A percentile compares a stretch with the other conserved stretches of the same genome.
phyloP scores from a whole-genome alignment of 2,329 filamentous ascomycete species.

The Pyrenochaeta sp. region DNA sequence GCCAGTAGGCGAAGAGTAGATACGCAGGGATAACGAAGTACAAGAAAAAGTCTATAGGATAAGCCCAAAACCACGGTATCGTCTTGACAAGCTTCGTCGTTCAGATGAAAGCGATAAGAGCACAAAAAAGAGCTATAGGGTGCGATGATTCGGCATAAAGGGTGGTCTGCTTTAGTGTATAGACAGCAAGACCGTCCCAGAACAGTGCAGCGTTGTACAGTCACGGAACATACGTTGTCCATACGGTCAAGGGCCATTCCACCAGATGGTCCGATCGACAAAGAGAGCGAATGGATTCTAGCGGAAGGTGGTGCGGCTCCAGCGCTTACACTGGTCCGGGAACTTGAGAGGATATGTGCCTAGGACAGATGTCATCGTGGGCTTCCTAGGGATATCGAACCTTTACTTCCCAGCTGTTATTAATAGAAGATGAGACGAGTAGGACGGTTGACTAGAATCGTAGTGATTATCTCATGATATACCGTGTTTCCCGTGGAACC shows the following conservation, averaged over 20 bases:
- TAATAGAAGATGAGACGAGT: slow-evolving; percentile 43
- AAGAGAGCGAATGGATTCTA: slow-evolving; percentile 34
- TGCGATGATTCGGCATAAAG: slow-evolving; percentile 13
- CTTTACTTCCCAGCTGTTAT: slow-evolving; percentile 57
- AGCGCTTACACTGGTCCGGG: slow-evolving; percentile 31
- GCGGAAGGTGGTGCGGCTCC: slow-evolving; percentile 35
- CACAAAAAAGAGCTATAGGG: background rate
- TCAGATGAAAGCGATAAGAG: slow-evolving; percentile 21
- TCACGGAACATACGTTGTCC: slow-evolving; percentile 36
- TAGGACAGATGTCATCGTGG: slow-evolving; percentile 59
- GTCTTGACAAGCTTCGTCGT: slow-evolving; percentile 34
- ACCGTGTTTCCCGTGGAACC: slow-evolving; percentile 16
- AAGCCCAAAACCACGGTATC: slow-evolving; percentile 25
- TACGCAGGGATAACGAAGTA: slow-evolving; percentile 30
- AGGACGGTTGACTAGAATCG: slow-evolving; percentile 24
- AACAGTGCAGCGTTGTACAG: slow-evolving; percentile 34
- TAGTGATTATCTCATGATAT: slow-evolving; percentile 16
- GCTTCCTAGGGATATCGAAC: slow-evolving; percentile 62
- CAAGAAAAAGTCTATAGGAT: slow-evolving; percentile 28
- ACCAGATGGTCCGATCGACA: slow-evolving; percentile 32
- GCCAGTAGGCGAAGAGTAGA: slow-evolving; percentile 26
- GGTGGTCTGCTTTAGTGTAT: slow-evolving; percentile 12
- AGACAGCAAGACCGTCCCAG: slow-evolving; percentile 28
- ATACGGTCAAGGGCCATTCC: slow-evolving; percentile 32
- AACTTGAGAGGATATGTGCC: slow-evolving; percentile 26